These are phyloP conservation scores for Acanthamoeba sp. DNA, from an alignment of 208 protist species.

Conservation along the genomic window DNA sequence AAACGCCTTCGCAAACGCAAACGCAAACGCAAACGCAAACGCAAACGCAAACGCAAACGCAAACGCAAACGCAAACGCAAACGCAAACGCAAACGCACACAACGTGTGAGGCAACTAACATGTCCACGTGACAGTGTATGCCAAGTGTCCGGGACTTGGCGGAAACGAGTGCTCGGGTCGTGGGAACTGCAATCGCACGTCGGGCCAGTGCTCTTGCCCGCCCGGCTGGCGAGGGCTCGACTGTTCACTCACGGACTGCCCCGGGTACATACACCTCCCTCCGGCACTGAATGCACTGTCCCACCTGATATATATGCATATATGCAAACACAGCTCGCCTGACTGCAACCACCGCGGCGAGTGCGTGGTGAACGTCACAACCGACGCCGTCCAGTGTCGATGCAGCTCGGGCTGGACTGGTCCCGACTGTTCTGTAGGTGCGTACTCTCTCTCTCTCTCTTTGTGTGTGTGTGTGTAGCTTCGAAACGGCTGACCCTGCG, in stretches of 20 bases:
- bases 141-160: not conserved
- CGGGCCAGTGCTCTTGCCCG: not conserved
- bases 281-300: not conserved
- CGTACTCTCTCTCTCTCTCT: no score
- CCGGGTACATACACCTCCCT: not conserved
- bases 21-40: no score
- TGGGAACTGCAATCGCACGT: not conserved
- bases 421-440: not conserved
- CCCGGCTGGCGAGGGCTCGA: not conserved
- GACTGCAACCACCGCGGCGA: not conserved
- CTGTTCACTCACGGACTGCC: not conserved
- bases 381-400: not conserved
- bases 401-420: not conserved
- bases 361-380: not conserved
- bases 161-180: not conserved
- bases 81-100: no score
- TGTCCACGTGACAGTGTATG: not conserved
- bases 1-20: no score
- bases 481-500: no score
- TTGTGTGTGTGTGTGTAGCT: no score
- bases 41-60: no score
- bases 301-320: not conserved
- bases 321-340: not conserved
- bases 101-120: no score
- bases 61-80: no score